Conservation (phyloP, 129 eudicot genomes). For the Calendula officinalis region DNA sequence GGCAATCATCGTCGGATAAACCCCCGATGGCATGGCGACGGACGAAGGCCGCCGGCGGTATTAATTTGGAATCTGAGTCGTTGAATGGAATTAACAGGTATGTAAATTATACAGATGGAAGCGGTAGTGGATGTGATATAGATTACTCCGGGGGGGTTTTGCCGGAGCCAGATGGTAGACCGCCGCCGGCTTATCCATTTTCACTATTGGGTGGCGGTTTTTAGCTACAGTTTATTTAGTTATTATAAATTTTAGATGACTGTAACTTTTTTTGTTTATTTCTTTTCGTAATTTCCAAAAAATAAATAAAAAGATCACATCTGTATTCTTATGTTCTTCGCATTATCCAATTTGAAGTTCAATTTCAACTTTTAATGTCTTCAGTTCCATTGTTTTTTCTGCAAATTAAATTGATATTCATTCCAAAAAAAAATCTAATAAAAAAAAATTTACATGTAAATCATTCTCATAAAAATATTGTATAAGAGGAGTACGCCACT, state of each 20-base stretch:
- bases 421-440: neutral
- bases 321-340: neutral
- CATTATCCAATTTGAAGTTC: neutral
- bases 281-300: neutral
- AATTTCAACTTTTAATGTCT: neutral
- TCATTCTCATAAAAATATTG: no score
- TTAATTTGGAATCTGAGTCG: neutral
- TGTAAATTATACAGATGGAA: neutral
- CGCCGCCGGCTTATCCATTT: constrained; percentile 61
- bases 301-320: neutral
- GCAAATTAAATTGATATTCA: neutral
- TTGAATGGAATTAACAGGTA: neutral
- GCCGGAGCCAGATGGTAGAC: constrained; percentile 27
- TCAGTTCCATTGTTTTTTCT: neutral
- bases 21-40: constrained; percentile 13
- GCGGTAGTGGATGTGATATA: constrained; percentile 17
- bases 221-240: constrained; percentile 31
- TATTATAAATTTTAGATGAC: neutral
- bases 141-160: constrained; percentile 32
- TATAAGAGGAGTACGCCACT: no score
- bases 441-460: neutral
- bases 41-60: neutral
- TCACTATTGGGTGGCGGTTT: constrained; percentile 73
- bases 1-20: constrained; percentile 39
- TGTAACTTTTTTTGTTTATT: constrained; percentile 6